These are phyloP conservation scores for Microsporum audouinii DNA, from an alignment of 2,329 filamentous ascomycete species.

Conservation along the genomic window DNA sequence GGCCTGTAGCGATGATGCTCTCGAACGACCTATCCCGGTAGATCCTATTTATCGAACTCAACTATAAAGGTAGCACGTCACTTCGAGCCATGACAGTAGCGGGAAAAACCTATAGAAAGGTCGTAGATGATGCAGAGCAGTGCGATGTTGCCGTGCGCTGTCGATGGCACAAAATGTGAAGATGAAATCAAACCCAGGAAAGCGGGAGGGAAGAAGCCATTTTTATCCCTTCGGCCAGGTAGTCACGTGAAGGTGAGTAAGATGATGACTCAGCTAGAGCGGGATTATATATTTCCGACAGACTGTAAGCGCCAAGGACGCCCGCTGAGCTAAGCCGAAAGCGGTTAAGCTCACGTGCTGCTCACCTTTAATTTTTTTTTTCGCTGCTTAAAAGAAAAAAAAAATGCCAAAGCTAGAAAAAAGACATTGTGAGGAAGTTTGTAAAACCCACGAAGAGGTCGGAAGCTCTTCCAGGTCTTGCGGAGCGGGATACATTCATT, in stretches of 20 bases:
- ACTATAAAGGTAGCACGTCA: too few species aligned
- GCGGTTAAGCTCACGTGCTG: constrained; percentile 6
- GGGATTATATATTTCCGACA: background rate
- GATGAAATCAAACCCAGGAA: too few species aligned
- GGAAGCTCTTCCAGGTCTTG: background rate
- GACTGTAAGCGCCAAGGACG: background rate
- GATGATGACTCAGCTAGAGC: background rate
- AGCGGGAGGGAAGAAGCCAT: too few species aligned
- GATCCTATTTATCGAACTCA: too few species aligned
- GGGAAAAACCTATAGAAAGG: too few species aligned
- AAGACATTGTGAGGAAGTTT: background rate
- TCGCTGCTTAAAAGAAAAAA: background rate
- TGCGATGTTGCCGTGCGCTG: too few species aligned
- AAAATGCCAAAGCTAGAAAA: background rate
- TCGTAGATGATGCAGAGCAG: too few species aligned
- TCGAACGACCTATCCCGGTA: too few species aligned
- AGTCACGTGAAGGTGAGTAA: background rate
- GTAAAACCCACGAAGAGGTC: background rate
- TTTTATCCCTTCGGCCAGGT: too few species aligned
- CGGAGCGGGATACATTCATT: constrained; percentile 1
- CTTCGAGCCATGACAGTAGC: too few species aligned
- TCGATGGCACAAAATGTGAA: too few species aligned
- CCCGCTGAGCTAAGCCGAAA: constrained; percentile 5
- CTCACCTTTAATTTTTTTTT: constrained; percentile 10
- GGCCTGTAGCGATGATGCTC: too few species aligned